Base-by-base conservation (phyloP, 179 eudicot species). In the Sideroxylon spinosum region DNA sequence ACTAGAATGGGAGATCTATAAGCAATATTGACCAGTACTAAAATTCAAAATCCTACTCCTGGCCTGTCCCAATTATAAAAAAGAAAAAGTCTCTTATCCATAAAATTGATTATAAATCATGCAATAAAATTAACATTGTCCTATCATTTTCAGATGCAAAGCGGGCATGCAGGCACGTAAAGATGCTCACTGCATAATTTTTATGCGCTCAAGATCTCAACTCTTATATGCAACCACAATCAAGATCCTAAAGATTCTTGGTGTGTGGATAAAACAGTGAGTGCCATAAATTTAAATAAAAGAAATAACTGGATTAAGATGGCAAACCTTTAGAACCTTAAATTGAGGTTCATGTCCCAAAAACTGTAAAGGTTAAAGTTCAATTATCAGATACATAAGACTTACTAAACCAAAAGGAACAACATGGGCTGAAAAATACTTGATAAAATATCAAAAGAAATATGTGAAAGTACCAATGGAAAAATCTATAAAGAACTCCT, bases 401-500 rank as follows among this genome's bases (percentile, higher is more conserved):
- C 61, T 71, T 50, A 20, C 57, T 53, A 72, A 72, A 72, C 63
- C 74, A 53, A 73, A 16, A 6, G 20, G 20, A 6, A 19, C 53
- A 72, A 16, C 23, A 17, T 48, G 8, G 63, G 76, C 10, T 53
- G 23, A 55, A 72, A 53, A 72, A 68, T 53, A 55, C 8, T 71
- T 52, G 26, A 26, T 8, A 4, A 28, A 26, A 9, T 7, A 10
- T 12, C 29, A 49, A 46, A 46, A 28, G 13, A 72, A 55, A 29
- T 7, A 9, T 56, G 32, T 17, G 44, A 37, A 28, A 73, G 76
- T 6, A 20, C 76, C 29, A 3, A 19, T 16, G 49, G 50, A 26
- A 26, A 13, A 72, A 72, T 22, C 25, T 55, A 32, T 28, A 73
- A 63, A 73, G 0, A 73, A 63, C 25, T 23, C 68, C 68, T 25